These are phyloP conservation scores for Hymenoscyphus repandus DNA, from an alignment of 2,329 filamentous ascomycete genomes.

Conservation along the genomic window DNA sequence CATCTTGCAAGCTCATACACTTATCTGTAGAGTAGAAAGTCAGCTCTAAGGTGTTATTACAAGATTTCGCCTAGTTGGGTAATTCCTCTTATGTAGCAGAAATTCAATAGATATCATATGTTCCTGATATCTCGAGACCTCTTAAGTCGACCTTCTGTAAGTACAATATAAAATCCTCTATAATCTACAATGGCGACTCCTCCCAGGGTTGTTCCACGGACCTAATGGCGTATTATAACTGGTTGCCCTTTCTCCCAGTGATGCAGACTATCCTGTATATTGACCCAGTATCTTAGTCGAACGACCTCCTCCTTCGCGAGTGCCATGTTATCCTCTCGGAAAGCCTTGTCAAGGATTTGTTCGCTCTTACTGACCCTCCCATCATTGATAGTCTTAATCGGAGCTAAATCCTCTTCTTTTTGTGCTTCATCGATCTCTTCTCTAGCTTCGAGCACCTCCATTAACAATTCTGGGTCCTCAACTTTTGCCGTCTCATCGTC, in stretches of 20 bases:
- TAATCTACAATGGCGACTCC: too few species aligned
- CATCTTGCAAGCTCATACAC: too few species aligned
- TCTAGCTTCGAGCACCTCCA: conserved; percentile 73
- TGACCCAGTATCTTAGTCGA: conserved; percentile 82
- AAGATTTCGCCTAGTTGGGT: too few species aligned
- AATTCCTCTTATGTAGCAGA: too few species aligned
- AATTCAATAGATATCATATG: too few species aligned
- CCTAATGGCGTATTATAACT: conserved; percentile 47
- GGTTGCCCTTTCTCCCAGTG: conserved; percentile 78
- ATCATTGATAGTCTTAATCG: conserved; percentile 61
- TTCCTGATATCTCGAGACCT: too few species aligned
- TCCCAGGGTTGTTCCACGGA: background rate
- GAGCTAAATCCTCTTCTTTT: conserved; percentile 57
- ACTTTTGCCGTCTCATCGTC: conserved; percentile 71
- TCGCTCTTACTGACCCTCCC: conserved; percentile 60
- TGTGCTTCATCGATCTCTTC: conserved; percentile 70
- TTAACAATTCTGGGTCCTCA: conserved; percentile 64
- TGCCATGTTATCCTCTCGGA: conserved; percentile 60
- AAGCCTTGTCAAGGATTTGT: conserved; percentile 54
- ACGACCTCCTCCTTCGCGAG: conserved; percentile 68
- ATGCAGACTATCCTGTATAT: conserved; percentile 73
- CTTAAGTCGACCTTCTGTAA: too few species aligned
- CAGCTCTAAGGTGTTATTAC: too few species aligned
- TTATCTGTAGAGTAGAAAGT: too few species aligned
- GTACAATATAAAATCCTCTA: too few species aligned